phyloP scores from a whole-genome alignment of 2,329 filamentous ascomycete genomes.

The Golovinomyces cichoracearum region DNA sequence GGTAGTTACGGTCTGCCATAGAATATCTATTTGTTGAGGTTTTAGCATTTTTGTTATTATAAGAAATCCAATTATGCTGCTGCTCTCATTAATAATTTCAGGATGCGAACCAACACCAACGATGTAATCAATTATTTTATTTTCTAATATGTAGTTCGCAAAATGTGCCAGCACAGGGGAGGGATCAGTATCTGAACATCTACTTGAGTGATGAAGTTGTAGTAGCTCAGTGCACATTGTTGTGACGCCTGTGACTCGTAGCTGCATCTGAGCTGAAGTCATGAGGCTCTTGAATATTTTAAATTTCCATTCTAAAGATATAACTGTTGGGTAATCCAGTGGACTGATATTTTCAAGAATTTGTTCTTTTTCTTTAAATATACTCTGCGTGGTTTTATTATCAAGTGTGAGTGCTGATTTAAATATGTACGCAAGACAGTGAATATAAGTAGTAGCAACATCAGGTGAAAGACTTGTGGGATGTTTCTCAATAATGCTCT shows the following conservation, averaged over 20 bases:
- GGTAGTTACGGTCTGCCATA: slow-evolving; percentile 62
- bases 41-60: slow-evolving; percentile 53
- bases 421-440: slow-evolving; percentile 20
- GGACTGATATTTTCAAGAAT: slow-evolving; percentile 13
- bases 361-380: slow-evolving; percentile 11
- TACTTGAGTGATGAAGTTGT: slow-evolving; percentile 32
- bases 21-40: slow-evolving; percentile 42
- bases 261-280: slow-evolving; percentile 66
- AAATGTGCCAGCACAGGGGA: slow-evolving; percentile 38
- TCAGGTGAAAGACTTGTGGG: slow-evolving; percentile 26
- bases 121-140: slow-evolving; percentile 60
- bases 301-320: slow-evolving; percentile 43
- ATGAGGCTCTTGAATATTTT: slow-evolving; percentile 44
- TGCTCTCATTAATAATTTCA: slow-evolving; percentile 56
- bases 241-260: slow-evolving; percentile 56
- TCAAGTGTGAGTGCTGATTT: slow-evolving; percentile 16
- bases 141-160: slow-evolving; percentile 39
- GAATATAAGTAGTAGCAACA: slow-evolving; percentile 18
- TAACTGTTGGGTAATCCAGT: slow-evolving; percentile 21
- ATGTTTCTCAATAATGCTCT: slow-evolving; percentile 27
- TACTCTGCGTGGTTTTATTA: slow-evolving; percentile 4
- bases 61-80: slow-evolving; percentile 69
- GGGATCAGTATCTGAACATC: slow-evolving; percentile 13
- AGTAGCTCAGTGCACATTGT: slow-evolving; percentile 48
- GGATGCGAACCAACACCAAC: slow-evolving; percentile 78